A percentile compares a stretch with the other conserved stretches of the same genome.
Evolutionary conservation across 352 stramenopile species (phyloP).

Genomic region (Phytophthora vignae): DNA sequence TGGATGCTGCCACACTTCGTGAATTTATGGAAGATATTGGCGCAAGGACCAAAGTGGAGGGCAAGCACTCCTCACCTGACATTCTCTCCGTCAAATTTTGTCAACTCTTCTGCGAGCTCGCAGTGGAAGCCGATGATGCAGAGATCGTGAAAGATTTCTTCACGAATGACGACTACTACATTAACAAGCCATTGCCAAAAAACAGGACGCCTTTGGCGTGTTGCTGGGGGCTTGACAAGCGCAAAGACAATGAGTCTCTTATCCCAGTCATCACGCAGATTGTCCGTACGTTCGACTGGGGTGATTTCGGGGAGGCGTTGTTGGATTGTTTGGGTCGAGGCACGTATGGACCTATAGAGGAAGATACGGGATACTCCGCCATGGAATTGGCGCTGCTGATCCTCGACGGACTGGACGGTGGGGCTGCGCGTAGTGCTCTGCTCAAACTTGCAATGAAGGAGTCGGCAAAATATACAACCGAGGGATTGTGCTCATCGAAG

Average conservation of each 20-base stretch:
- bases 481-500: slow-evolving; percentile 1
- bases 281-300: background rate
- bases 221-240: background rate
- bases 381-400: slow-evolving; percentile 12
- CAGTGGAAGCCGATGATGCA: background rate
- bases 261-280: background rate
- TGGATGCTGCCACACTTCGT: slow-evolving; percentile 1
- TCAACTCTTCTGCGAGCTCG: background rate
- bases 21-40: slow-evolving; percentile 9
- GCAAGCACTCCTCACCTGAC: background rate
- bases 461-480: background rate
- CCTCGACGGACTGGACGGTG: background rate
- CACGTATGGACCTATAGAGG: background rate
- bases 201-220: background rate
- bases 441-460: slow-evolving; percentile 2
- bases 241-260: background rate
- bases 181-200: background rate
- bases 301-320: background rate
- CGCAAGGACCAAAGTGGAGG: background rate
- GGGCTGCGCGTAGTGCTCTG: background rate
- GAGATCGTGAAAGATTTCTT: background rate
- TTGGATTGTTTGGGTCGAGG: background rate
- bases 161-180: background rate
- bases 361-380: background rate
- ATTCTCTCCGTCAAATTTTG: background rate